Evolutionary conservation across 2,329 filamentous ascomycete species (phyloP).

Genomic region (Chaetomium globosum): DNA sequence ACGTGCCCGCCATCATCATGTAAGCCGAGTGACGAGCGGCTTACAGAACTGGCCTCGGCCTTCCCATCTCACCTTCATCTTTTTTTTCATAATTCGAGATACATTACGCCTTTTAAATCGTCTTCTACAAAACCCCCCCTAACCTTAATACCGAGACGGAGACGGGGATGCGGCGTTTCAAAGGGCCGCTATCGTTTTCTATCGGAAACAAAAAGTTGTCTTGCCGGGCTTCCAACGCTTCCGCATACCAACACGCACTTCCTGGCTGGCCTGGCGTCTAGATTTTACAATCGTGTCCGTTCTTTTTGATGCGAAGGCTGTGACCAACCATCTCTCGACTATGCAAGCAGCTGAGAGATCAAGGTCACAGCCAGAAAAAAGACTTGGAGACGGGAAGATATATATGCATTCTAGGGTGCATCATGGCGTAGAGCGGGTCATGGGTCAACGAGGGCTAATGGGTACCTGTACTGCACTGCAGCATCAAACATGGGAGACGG

Average conservation of each 20-base stretch:
- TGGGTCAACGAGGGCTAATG: neutral
- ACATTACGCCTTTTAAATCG: slow-evolving; percentile 21
- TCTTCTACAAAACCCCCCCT: neutral
- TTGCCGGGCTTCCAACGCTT: neutral
- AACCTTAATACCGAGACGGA: slow-evolving; percentile 21
- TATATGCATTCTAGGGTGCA: slow-evolving; percentile 8
- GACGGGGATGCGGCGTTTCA: slow-evolving; percentile 13
- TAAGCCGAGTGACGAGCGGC: slow-evolving; percentile 43
- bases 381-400: neutral
- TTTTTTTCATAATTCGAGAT: slow-evolving; percentile 13
- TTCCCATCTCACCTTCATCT: slow-evolving; percentile 10
- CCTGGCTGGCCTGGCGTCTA: neutral
- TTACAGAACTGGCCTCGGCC: neutral
- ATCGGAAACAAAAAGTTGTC: neutral
- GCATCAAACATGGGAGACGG: slow-evolving; percentile 11
- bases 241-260: slow-evolving; percentile 6
- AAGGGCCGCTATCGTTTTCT: slow-evolving; percentile 12
- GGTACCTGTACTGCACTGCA: slow-evolving; percentile 1
- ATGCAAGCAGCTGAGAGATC: neutral
- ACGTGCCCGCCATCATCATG: slow-evolving; percentile 73
- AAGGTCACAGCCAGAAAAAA: neutral
- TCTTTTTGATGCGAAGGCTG: neutral
- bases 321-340: neutral
- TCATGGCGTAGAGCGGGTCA: slow-evolving; percentile 8
- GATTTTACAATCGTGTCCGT: slow-evolving; percentile 6